phyloP scores from a whole-genome alignment of 2,329 filamentous ascomycete genomes.

The Colletotrichum neosansevieriae region DNA sequence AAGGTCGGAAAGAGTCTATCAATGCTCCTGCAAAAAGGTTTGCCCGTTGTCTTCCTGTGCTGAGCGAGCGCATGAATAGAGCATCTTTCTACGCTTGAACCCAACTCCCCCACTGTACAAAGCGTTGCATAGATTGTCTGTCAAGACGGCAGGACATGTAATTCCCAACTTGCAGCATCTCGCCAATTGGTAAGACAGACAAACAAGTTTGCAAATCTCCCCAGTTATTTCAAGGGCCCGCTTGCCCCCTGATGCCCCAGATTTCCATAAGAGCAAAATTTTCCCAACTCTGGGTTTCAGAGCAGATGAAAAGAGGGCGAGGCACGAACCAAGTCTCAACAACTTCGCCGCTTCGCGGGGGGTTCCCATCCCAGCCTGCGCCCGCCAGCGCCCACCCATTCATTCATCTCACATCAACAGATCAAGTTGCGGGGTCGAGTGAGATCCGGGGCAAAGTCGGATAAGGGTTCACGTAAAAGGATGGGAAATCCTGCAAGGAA shows the following conservation, averaged over 20 bases:
- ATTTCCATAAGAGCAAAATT: background rate
- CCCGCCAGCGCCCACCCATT: background rate
- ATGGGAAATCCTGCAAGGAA: background rate
- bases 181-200: background rate
- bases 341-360: background rate
- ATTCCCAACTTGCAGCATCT: too few relatives aligned
- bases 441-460: conserved; percentile 19
- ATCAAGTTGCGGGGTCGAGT: conserved; percentile 19
- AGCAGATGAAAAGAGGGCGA: background rate
- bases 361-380: conserved; percentile 4
- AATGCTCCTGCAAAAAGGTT: background rate
- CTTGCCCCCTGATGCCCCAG: background rate
- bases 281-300: background rate
- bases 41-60: background rate
- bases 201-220: background rate
- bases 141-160: too few relatives aligned
- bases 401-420: background rate
- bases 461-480: background rate
- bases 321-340: background rate
- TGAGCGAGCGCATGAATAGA: too few relatives aligned
- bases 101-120: too few relatives aligned
- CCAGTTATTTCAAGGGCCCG: background rate
- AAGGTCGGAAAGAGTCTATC: too few relatives aligned
- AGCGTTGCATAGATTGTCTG: too few relatives aligned
- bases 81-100: too few relatives aligned